Base-by-base conservation (phyloP, 208 protist genomes). In the Trypanosoma platydactyli region DNA sequence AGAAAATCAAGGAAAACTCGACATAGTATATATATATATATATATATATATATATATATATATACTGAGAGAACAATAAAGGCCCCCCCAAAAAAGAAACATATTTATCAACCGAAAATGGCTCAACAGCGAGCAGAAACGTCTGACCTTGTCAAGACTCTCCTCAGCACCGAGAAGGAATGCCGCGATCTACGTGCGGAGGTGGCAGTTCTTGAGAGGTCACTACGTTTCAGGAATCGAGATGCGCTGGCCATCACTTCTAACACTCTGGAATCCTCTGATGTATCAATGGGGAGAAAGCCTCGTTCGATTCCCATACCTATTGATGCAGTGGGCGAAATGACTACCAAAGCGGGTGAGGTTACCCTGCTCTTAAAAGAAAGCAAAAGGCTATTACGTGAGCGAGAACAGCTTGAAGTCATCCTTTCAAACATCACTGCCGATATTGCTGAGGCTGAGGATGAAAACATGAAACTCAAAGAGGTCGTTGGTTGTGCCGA, bases 181-280 rank as follows among this genome's bases (percentile, higher is more conserved):
- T 82, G 83, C 33, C 81, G 84, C 42, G 48, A 51, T n/a, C 75
- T 92, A 16, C 86, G 86, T 42, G 73, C 66, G 35, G 83, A 92
- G 55, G 83, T 92, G 48, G 63, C 74, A 41, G 58, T 73, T 52
- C 76, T 92, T 20, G 75, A 88, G 52, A 68, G 73, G 46, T 46
- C 73, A 60, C 61, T 68, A 70, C 49, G 57, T 84, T 42, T 77
- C 64, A 12, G 20, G 20, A 12, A 3, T 6, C 45, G 45, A 25
- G 45, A 24, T 18, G 45, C 5, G 45, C 45, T 15, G 20, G 20
- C 18, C 20, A 49, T 49, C 12, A 24, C 45, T 3, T 3, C 3
- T 15, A 6, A 3, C 20, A n/a, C 45, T 49, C 15, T 49, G 18
- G 20, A 49, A 3, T 18, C 18, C 20, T n/a, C 6, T 25, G 45